Conservation (phyloP, 495 filamentous ascomycete genomes). For the Hyaloscypha finlandica region DNA sequence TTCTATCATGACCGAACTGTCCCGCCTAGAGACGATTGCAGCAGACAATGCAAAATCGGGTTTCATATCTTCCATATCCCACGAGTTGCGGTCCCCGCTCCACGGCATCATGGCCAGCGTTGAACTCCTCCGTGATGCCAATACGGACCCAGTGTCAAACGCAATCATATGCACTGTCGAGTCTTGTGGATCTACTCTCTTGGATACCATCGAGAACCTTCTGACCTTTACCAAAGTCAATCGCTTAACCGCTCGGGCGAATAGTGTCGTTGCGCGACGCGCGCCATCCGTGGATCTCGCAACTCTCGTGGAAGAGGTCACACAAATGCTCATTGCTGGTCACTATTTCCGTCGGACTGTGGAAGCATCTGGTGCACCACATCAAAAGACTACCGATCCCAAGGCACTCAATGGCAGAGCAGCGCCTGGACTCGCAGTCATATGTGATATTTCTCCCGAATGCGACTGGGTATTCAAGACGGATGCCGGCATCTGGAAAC, state of each 20-base stretch:
- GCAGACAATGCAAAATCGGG: conserved; percentile 57
- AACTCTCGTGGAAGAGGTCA: conserved; percentile 39
- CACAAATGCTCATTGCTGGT: conserved; percentile 44
- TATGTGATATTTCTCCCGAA: conserved; percentile 33
- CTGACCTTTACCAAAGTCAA: conserved; percentile 8
- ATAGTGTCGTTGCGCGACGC: not conserved
- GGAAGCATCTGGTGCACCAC: not conserved
- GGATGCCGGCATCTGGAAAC: conserved; percentile 52
- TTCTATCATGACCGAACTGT: conserved; percentile 53
- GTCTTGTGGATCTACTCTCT: conserved; percentile 16
- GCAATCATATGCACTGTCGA: conserved; percentile 48
- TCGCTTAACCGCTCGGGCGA: not conserved
- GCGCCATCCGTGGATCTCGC: conserved; percentile 3
- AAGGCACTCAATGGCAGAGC: not conserved
- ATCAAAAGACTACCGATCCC: conserved; percentile 18
- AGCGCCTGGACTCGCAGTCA: conserved; percentile 23
- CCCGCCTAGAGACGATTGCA: conserved; percentile 44
- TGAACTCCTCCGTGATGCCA: conserved; percentile 63
- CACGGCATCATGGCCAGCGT: conserved; percentile 58
- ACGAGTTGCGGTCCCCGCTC: conserved; percentile 75
- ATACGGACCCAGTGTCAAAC: conserved; percentile 44
- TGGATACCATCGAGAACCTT: conserved; percentile 24
- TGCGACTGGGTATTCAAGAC: conserved; percentile 32
- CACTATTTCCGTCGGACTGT: conserved; percentile 10
- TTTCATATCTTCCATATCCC: conserved; percentile 70